phyloP scores from a whole-genome alignment of 1,139 yeast genomes.

The Candida tunisiensis region DNA sequence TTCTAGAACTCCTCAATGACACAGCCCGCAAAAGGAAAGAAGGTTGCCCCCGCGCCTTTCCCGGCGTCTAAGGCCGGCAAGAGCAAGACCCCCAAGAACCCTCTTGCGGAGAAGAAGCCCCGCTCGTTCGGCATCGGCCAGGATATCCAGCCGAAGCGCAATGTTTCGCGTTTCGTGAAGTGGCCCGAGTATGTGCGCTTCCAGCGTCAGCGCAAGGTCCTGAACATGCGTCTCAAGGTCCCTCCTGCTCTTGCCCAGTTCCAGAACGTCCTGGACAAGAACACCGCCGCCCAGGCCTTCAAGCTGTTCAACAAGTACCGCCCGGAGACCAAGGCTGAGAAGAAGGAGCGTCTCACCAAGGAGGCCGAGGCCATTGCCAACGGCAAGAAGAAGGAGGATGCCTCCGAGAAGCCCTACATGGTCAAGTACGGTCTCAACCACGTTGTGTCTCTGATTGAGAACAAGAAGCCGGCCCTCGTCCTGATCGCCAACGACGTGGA shows the following conservation, averaged over 20 bases:
- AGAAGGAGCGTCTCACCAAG: conserved; percentile 96
- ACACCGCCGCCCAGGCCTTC: conserved; percentile 93
- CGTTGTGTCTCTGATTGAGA: conserved; percentile 89
- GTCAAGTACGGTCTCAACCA: conserved; percentile 98
- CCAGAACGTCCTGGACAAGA: conserved; percentile 90
- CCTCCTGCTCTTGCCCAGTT: conserved; percentile 98
- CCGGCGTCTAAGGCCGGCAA: conserved; percentile 29
- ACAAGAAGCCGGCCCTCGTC: conserved; percentile 95
- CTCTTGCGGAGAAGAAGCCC: conserved; percentile 75
- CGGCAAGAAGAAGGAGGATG: conserved; percentile 93
- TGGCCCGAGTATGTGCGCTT: conserved; percentile 98
- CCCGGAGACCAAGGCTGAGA: conserved; percentile 93
- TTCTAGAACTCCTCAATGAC: conserved; percentile 42
- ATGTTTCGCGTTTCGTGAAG: conserved; percentile 89
- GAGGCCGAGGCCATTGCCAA: conserved; percentile 98
- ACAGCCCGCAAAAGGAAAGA: conserved; percentile 49
- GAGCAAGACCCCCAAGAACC: conserved; percentile 28
- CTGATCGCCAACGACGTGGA: conserved; percentile 97
- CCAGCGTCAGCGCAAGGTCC: conserved; percentile 95
- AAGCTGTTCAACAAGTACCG: conserved; percentile 96
- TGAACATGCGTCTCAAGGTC: conserved; percentile 89
- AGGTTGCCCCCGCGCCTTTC: conserved; percentile 88
- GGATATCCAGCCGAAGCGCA: conserved; percentile 83
- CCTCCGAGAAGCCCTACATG: conserved; percentile 86
- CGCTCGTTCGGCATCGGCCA: conserved; percentile 96